These are phyloP conservation scores for Fraxinus americana DNA, from an alignment of 257 asterid genomes.

Conservation along the genomic window DNA sequence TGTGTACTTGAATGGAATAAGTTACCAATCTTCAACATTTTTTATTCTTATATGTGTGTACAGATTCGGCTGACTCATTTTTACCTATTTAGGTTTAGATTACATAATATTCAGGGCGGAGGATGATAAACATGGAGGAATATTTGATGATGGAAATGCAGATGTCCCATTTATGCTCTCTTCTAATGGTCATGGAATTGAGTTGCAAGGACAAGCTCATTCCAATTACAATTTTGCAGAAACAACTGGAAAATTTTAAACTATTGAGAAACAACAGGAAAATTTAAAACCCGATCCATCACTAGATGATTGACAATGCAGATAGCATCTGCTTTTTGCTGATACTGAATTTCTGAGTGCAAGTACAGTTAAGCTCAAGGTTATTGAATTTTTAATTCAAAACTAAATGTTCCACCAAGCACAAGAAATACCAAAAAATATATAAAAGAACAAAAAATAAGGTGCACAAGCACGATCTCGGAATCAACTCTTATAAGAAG, in stretches of 20 bases:
- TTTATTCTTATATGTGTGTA: too few species aligned
- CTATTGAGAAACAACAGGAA: too few species aligned
- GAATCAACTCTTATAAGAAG: not conserved
- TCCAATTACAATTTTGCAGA: conserved; percentile 29
- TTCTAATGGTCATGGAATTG: conserved; percentile 31
- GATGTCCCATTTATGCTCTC: conserved; percentile 36
- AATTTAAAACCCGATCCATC: not conserved
- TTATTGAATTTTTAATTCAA: not conserved
- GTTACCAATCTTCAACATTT: too few species aligned
- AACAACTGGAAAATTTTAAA: not conserved
- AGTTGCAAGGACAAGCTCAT: conserved; percentile 32
- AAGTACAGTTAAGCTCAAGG: not conserved
- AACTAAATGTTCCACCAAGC: not conserved
- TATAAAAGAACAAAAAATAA: too few species aligned
- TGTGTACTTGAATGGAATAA: too few species aligned
- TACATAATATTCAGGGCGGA: too few species aligned
- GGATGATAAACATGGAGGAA: conserved; percentile 32
- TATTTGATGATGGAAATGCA: conserved; percentile 29
- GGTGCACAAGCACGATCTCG: not conserved
- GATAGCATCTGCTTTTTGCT: not conserved
- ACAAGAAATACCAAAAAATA: not conserved
- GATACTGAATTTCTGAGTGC: not conserved
- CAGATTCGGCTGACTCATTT: too few species aligned
- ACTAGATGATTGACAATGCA: not conserved
- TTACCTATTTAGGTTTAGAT: too few species aligned